Base-by-base conservation (phyloP, 495 filamentous ascomycete genomes). In the Penicillium canariense region DNA sequence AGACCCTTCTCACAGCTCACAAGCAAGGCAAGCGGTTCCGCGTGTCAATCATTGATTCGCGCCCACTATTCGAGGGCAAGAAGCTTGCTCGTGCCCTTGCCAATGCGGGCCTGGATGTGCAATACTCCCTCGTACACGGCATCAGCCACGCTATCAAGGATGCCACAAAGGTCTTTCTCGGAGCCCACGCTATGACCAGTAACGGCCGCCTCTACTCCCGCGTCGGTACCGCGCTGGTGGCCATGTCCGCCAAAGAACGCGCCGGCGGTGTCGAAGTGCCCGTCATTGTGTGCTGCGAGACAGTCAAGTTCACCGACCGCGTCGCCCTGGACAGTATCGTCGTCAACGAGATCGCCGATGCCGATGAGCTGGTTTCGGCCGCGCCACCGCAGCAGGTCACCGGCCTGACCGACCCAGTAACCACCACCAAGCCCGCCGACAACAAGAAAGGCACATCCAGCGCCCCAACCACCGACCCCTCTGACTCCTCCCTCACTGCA, bases 221-320 rank as follows among this genome's bases (percentile, higher is more conserved):
- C 23, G 83, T 91, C 30, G 94, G 94, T 48, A 96, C 92, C 8
- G 91, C 90, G 0, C 78, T 91, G 32, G 81, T 96, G 4, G 92
- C 94, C n/a, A 88, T 94, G 80, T 85, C 84, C 23, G 94, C 92
- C 20, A 85, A 87, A 54, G 84, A 86, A 43, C 71, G 76, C 14
- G 82, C 82, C 43, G 74, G 76, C 17, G 73, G 74, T 32, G 73
- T 77, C 44, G 74, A 80, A 46, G 81, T 90, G 30, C 89, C 91
- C 2, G 92, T 98, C 34, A 85, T 93, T 28, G 90, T 95, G 4
- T 89, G 89, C 54, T 97, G 91, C 68, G 93, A 98, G 77, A 91
- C 87, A 2, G 84, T 98, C 75, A 98, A 97, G 69, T 96, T 96
- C 71, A 92, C 89, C 20, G 94, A 96, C 60, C 84, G 87, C 49